phyloP scores from a whole-genome alignment of 768 basidiomycete genomes.

The Termitomyces sp. region DNA sequence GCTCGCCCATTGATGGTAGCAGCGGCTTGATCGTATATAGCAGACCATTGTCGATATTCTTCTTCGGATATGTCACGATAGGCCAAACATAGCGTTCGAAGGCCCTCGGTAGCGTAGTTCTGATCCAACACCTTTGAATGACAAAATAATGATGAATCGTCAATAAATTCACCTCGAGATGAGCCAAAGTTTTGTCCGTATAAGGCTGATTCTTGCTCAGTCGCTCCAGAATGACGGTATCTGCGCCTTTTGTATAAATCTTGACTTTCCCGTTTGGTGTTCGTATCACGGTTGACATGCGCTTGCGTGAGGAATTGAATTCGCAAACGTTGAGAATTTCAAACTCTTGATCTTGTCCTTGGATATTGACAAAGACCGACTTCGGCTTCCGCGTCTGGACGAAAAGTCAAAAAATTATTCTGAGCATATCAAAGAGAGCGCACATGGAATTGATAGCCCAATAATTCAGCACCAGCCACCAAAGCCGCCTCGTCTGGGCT shows the following conservation, averaged over 20 bases:
- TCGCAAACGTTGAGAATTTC: conserved; percentile 96
- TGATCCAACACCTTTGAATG: conserved; percentile 21
- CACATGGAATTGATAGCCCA: conserved; percentile 94
- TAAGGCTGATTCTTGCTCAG: conserved; percentile 82
- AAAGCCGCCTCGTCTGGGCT: conserved; percentile 98
- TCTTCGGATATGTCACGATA: conserved; percentile 88
- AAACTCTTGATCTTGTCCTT: conserved; percentile 72
- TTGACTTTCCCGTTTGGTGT: conserved; percentile 89
- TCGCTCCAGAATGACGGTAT: conserved; percentile 95
- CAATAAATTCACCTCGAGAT: conserved; percentile 76
- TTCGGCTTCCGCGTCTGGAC: conserved; percentile 89
- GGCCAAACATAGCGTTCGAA: conserved; percentile 95
- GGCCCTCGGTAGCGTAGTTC: conserved; percentile 97
- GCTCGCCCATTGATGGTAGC: conserved; percentile 93
- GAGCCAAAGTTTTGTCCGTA: conserved; percentile 80
- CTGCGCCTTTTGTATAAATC: conserved; percentile 95
- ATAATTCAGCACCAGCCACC: conserved; percentile 87
- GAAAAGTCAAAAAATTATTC: not conserved
- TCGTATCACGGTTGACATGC: conserved; percentile 95
- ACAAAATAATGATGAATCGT: conserved; percentile 2
- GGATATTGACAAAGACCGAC: conserved; percentile 86
- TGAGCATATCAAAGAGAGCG: conserved; percentile 25
- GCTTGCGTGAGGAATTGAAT: conserved; percentile 96
- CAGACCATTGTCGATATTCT: conserved; percentile 87
- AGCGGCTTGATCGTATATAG: conserved; percentile 88